Base-by-base conservation (phyloP, 306 rosid genomes). In the Ammopiptanthus mongolicus region DNA sequence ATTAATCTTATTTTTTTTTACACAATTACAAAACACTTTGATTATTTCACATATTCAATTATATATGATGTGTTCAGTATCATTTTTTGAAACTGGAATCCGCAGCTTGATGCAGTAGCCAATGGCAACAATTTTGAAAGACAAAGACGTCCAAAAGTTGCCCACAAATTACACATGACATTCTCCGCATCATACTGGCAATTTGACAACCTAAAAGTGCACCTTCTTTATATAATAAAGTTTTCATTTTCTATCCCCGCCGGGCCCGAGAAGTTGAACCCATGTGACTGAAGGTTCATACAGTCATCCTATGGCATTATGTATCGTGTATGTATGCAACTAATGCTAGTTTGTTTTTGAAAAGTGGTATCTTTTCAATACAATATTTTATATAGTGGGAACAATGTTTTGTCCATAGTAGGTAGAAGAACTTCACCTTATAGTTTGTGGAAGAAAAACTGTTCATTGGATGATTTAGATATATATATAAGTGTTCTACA, bases 281-380 rank as follows among this genome's bases (percentile, higher is more conserved):
- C 79, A 80, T 65, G 79, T 80, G 79, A 56, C 23, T 52, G 65
- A 44, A 44, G 44, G 50, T 56, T 56, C 66, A 12, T 4, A 22
- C 6, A 50, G 14, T 51, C 42, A 33, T 15, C 48, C 31, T 74
- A 7, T 33, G 71, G 64, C 56, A 28, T 17, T n/a, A 39, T 39
- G 39, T 50, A 37, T 33, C 44, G 15, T 66, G 6, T 41, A 11
- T 50, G 42, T n/a, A 18, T 9, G 17, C 46, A 34, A 36, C 42
- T 18, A 50, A 63, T 19, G 71, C 8, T 75, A 63, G 47, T 41
- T 36, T 52, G 3, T 59, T 19, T 50, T 28, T 5, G 50, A 25
- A 39, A 56, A 5, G 3, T 34, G 31, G 9, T 29, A 33, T 60
- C 36, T 60, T 61, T 60, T 33, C 14, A 3, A 41, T 44, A 3